Base-by-base conservation (phyloP, 768 basidiomycete species). In the Mrakia gelida region DNA sequence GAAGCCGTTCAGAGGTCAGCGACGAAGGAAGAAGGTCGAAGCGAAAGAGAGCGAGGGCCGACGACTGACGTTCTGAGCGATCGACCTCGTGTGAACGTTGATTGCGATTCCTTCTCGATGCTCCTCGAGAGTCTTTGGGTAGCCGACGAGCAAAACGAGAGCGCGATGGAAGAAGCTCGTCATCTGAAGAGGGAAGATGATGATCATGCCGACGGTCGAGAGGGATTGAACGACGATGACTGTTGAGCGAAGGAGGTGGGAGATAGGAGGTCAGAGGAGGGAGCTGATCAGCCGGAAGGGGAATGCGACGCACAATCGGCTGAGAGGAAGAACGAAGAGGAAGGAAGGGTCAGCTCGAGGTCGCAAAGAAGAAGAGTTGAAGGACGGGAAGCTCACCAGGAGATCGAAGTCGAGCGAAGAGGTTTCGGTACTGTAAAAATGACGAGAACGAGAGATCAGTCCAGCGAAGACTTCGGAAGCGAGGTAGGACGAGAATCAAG, bases 181-280 rank as follows among this genome's bases (percentile, higher is more conserved):
- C 84, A 86, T 86, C 67, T 84, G 84, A n/a, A 86, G 65, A 0
- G 86, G 86, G 79, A 86, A 86, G 75, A 84, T 80, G 30, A 85
- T 75, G 75, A 86, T 81, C 75, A 85, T 84, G 23, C 81, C 82
- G 68, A 84, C 77, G 6, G 84, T 84, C 4, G 84, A 86, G 5
- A 86, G 81, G 7, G 85, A 61, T 41, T 79, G 78, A 23, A 79
- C 41, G 68, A 79, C 70, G 38, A 73, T 67, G 77, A 78, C 75
- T 84, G 83, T 16, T 2, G 38, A 3, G 86, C 84, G 3, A 85
- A 85, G 13, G 83, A 83, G 0, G n/a, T n/a, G n/a, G 86, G 83
- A 16, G 85, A 84, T 2, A 85, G 85, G 73, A 85, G 86, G 72
- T 43, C 56, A 67, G 63, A 21, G 34, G 65, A 65, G 62, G 8